phyloP scores from a whole-genome alignment of 2,329 filamentous ascomycete genomes.

The Talaromyces sp. region DNA sequence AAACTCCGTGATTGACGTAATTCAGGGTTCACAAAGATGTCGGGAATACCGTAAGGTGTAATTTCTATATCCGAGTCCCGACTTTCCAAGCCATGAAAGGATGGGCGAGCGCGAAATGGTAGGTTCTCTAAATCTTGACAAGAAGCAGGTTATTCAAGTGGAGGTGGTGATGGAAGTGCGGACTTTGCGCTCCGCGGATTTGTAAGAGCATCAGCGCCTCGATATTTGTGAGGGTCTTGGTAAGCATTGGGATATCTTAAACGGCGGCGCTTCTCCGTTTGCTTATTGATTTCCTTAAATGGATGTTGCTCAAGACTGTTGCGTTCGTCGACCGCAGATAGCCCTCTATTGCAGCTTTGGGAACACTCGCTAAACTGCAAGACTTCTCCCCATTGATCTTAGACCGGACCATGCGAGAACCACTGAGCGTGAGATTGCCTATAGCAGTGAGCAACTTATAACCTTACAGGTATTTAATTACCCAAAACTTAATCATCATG shows the following conservation, averaged over 20 bases:
- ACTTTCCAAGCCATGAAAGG: background rate
- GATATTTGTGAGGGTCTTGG: background rate
- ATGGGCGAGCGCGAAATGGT: background rate
- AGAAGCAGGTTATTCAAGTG: background rate
- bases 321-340: background rate
- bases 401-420: background rate
- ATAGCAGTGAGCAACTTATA: background rate
- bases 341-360: background rate
- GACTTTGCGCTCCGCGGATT: background rate
- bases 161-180: background rate
- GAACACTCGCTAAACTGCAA: background rate
- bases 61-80: background rate
- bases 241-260: background rate
- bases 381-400: background rate
- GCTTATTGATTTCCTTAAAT: background rate
- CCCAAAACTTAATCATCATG: background rate
- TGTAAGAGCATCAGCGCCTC: background rate
- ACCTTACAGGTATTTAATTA: background rate
- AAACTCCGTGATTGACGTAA: slow-evolving; percentile 1
- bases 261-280: background rate
- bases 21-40: background rate
- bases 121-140: background rate
- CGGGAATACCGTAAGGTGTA: background rate
- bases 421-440: background rate
- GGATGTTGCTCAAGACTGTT: background rate